phyloP scores from a whole-genome alignment of 163 green algal species.

The Coccomyxa subellipsoidea region DNA sequence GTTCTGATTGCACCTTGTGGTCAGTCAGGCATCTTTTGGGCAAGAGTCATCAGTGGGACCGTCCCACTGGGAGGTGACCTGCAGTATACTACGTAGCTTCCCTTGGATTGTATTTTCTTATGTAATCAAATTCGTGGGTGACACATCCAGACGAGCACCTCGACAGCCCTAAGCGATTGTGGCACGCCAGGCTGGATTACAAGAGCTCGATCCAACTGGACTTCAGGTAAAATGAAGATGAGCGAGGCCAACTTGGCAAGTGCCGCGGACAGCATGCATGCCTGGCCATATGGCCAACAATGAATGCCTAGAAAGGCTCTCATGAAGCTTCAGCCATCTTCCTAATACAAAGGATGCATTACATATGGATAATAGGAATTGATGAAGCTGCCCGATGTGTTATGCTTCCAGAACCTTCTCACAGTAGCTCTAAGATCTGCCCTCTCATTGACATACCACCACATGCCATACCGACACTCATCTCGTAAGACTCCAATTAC shows the following conservation, averaged over 20 bases:
- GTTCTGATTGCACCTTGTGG: no score
- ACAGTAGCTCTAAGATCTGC: neutral
- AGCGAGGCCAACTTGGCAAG: no score
- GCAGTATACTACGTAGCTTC: no score
- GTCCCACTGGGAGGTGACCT: neutral
- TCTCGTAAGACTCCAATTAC: no score
- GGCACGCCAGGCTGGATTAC: no score
- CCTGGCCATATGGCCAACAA: neutral
- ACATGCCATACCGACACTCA: no score
- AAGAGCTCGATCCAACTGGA: neutral
- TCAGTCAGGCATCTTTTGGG: no score
- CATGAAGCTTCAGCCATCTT: neutral
- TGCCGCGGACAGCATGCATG: no score
- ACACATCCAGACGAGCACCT: neutral
- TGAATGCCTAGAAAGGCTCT: no score
- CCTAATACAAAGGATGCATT: neutral
- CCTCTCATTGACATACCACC: no score
- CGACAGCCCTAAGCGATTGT: no score
- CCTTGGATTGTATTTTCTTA: neutral
- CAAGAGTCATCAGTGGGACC: neutral
- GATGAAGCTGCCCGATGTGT: neutral
- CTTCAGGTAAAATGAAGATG: neutral
- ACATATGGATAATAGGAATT: neutral
- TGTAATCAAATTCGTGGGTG: neutral
- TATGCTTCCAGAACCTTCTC: neutral